phyloP scores from a whole-genome alignment of 345 rosid genomes.

The Ceriops tagal region DNA sequence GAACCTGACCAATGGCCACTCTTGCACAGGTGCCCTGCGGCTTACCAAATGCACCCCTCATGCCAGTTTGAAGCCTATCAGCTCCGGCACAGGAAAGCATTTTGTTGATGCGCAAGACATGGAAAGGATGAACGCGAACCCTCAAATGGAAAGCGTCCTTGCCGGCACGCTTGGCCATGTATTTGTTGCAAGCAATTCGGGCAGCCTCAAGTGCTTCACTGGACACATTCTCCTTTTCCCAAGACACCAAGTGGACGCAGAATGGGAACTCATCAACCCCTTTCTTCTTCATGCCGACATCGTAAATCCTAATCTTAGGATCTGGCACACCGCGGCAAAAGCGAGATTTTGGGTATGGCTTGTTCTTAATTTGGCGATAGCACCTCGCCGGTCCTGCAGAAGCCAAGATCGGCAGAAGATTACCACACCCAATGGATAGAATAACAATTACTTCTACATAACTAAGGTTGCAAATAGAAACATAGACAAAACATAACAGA shows the following conservation, averaged over 20 bases:
- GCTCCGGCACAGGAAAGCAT: constrained; percentile 91
- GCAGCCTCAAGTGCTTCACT: constrained; percentile 83
- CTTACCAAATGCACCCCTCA: constrained; percentile 80
- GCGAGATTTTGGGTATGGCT: constrained; percentile 67
- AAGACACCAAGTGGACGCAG: constrained; percentile 74
- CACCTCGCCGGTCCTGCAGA: constrained; percentile 30
- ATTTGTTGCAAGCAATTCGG: constrained; percentile 78
- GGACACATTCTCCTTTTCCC: constrained; percentile 77
- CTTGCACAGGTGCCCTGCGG: constrained; percentile 71
- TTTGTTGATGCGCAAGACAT: constrained; percentile 72
- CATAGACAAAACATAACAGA: neutral
- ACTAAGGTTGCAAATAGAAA: neutral
- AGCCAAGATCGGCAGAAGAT: neutral
- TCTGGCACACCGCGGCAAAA: constrained; percentile 79
- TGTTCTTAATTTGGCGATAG: constrained; percentile 60
- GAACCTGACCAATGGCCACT: constrained; percentile 78
- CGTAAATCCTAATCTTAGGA: constrained; percentile 72
- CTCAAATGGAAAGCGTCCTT: constrained; percentile 78
- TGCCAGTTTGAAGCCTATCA: constrained; percentile 83
- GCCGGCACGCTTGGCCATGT: constrained; percentile 68
- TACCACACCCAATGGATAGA: neutral
- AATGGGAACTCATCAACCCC: constrained; percentile 81
- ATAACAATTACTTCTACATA: neutral
- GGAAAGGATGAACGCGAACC: constrained; percentile 74
- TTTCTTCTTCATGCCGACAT: constrained; percentile 77